Evolutionary conservation across 768 basidiomycete species (phyloP).

Genomic region (Nevesoporus exiguus): DNA sequence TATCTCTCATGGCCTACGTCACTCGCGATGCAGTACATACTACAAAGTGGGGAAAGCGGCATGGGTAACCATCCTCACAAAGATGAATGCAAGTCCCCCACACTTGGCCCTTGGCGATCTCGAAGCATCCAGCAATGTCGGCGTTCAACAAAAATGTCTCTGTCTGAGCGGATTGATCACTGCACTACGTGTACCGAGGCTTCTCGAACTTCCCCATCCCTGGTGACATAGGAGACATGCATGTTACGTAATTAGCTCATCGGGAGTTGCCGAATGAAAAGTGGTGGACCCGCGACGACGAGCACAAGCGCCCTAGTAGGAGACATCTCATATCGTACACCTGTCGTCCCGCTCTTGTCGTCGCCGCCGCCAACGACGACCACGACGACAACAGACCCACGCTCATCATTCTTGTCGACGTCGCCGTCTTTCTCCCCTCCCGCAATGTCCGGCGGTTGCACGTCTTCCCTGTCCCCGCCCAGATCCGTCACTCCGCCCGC

Average conservation of each 20-base stretch:
- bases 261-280: constrained; percentile 12
- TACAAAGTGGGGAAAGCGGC: too few species aligned
- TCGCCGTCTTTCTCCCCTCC: neutral
- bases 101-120: too few species aligned
- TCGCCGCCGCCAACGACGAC: constrained; percentile 11
- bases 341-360: neutral
- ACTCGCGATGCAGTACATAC: too few species aligned
- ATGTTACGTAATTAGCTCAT: neutral
- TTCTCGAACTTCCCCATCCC: too few species aligned
- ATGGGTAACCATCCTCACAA: too few species aligned
- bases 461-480: constrained; percentile 36
- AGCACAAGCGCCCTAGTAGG: constrained; percentile 4
- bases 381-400: constrained; percentile 1
- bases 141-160: too few species aligned
- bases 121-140: too few species aligned
- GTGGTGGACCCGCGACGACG: neutral
- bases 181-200: too few species aligned
- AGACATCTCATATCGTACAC: constrained; percentile 3
- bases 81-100: too few species aligned
- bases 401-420: neutral
- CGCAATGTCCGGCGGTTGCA: constrained; percentile 25
- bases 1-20: too few species aligned
- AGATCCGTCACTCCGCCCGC: constrained; percentile 45
- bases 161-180: too few species aligned
- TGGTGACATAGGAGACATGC: neutral